Conservation (phyloP, 1,284 basidiomycete species). For the Apiotrichum gracile region DNA sequence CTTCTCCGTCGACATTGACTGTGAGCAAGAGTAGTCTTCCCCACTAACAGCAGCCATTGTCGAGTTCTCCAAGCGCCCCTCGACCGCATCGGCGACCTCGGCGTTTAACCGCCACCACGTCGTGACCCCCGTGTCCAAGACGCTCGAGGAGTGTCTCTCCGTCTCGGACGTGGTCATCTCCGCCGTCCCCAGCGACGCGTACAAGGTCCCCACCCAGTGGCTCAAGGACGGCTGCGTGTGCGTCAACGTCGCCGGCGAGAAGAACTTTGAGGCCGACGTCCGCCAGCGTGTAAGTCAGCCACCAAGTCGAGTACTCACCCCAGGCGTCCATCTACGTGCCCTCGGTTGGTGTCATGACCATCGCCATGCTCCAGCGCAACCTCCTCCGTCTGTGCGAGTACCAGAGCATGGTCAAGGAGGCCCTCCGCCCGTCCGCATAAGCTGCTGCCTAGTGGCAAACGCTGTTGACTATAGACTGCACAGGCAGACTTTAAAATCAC, state of each 20-base stretch:
- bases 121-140: conserved; percentile 60
- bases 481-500: too few relatives aligned
- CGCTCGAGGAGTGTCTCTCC: conserved; percentile 69
- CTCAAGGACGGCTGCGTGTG: conserved; percentile 91
- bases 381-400: conserved; percentile 70
- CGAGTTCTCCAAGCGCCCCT: conserved; percentile 86
- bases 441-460: background rate
- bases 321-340: conserved; percentile 88
- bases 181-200: conserved; percentile 77
- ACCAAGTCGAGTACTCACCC: background rate
- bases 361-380: conserved; percentile 92
- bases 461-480: too few relatives aligned
- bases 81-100: conserved; percentile 35
- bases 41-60: conserved; percentile 34
- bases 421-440: background rate
- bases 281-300: conserved; percentile 67
- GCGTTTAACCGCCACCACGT: conserved; percentile 76
- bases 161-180: conserved; percentile 85
- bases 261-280: conserved; percentile 93
- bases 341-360: conserved; percentile 93
- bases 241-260: conserved; percentile 88
- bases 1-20: conserved; percentile 85
- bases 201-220: conserved; percentile 83
- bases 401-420: conserved; percentile 47
- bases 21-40: conserved; percentile 46